phyloP scores from a whole-genome alignment of 805 yeast genomes.

The Teunomyces cretensis region DNA sequence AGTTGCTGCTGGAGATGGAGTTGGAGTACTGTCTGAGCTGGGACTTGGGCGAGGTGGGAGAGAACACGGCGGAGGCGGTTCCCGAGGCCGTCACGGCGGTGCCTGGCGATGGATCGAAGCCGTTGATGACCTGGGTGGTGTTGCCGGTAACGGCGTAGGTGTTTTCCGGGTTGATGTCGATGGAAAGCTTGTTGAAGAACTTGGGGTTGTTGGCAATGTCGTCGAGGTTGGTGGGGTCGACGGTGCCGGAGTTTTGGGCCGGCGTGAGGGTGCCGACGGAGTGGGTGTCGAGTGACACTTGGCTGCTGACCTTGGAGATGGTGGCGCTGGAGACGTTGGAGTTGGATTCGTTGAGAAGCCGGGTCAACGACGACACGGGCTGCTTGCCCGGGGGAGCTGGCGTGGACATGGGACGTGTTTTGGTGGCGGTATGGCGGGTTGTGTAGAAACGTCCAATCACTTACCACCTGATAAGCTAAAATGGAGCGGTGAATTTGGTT shows the following conservation, averaged over 20 bases:
- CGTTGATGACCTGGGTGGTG: slow-evolving; percentile 6
- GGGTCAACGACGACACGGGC: slow-evolving; percentile 38
- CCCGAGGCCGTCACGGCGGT: too few species aligned
- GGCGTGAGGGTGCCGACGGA: slow-evolving; percentile 2
- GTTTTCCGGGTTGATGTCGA: slow-evolving; percentile 3
- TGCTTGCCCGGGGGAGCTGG: slow-evolving; percentile 5
- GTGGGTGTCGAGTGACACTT: slow-evolving; percentile 4
- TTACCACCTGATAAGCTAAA: neutral
- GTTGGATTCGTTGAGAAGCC: slow-evolving; percentile 31
- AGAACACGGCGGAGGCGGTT: slow-evolving; percentile 7
- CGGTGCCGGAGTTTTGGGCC: neutral
- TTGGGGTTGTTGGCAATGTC: slow-evolving; percentile 1
- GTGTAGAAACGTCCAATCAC: neutral
- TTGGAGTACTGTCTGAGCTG: slow-evolving; percentile 11
- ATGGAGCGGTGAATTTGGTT: neutral
- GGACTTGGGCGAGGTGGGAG: slow-evolving; percentile 12
- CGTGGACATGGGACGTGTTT: slow-evolving; percentile 1
- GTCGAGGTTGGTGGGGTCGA: neutral
- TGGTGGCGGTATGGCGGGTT: neutral
- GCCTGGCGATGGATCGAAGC: slow-evolving; percentile 7
- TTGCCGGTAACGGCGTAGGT: neutral
- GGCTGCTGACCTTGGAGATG: slow-evolving; percentile 3
- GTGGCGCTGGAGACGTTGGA: slow-evolving; percentile 3
- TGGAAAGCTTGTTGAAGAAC: slow-evolving; percentile 2
- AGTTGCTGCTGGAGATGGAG: slow-evolving; percentile 12